Base-by-base conservation (phyloP, 2,329 filamentous ascomycete genomes). In the Trichoderma aggressivum region DNA sequence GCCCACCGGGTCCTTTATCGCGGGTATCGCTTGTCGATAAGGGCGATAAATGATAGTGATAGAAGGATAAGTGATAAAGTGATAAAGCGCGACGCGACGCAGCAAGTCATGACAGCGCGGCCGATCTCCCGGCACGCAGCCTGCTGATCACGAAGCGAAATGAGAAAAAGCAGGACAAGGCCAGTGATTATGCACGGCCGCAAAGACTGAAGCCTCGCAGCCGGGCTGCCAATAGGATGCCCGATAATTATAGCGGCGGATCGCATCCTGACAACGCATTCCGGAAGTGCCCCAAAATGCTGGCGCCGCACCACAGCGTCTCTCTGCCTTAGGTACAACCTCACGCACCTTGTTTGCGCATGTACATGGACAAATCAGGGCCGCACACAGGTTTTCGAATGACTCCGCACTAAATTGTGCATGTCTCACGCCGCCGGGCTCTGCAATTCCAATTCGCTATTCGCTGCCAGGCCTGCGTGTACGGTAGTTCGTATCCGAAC, bases 1-100 rank as follows among this genome's bases (percentile, higher is more conserved):
- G 18, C 10, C n/a, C n/a, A 53, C 47, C 47, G n/a, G 47, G 21
- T 6, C 34, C 55, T 53, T 62, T 55, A 63, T 63, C 43, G 43
- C 47, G 24, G 67, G 16, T 62, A 56, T 70, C 59, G 58, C 67
- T 63, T 70, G 67, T 70, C 67, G 67, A 70, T 70, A 70, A 70
- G 67, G 8, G 16, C 58, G 67, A 63, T 70, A 63, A 70, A 55
- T 18, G 50, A 56, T 55, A 53, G 16, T 14, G 47, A 55, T 56
- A 55, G 34, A n/a, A 36, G 32, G 50, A 56, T 55, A 65, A 64
- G 16, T 16, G 30, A 24, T 24, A 63, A 43, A 28, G 26, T 28
- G 26, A 28, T 28, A 28, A 28, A 28, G 26, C 26, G 26, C 26
- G 26, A 5, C 26, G 26, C 26, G 18, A 18, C n/a, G 62, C 62